These are phyloP conservation scores for Zymoseptoria brevis DNA, from an alignment of 2,329 filamentous ascomycete genomes.

Conservation along the genomic window DNA sequence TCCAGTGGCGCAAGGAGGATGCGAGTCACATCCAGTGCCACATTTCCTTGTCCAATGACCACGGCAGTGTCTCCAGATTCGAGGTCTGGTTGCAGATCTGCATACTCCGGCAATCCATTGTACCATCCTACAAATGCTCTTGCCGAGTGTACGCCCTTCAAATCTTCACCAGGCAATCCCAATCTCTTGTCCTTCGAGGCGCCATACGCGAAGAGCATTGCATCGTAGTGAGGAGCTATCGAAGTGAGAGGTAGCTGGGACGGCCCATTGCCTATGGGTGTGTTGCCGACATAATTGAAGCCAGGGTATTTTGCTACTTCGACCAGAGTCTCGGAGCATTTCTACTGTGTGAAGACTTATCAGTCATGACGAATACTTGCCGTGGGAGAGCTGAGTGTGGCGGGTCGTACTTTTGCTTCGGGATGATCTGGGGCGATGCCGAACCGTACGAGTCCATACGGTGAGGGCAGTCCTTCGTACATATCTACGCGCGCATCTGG, in stretches of 20 bases:
- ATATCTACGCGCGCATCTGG: slow-evolving; percentile 73
- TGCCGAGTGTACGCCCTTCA: slow-evolving; percentile 75
- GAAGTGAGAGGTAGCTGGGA: slow-evolving; percentile 53
- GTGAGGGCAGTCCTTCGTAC: slow-evolving; percentile 90
- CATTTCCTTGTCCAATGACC: slow-evolving; percentile 90
- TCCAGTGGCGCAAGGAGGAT: slow-evolving; percentile 74
- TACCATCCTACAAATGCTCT: slow-evolving; percentile 97
- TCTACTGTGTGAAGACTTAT: slow-evolving; percentile 46
- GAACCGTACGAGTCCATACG: slow-evolving; percentile 85
- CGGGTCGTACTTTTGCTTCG: slow-evolving; percentile 73
- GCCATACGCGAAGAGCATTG: slow-evolving; percentile 86
- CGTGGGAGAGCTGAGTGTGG: neutral
- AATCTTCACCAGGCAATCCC: slow-evolving; percentile 69
- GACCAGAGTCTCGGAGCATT: slow-evolving; percentile 88
- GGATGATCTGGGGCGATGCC: slow-evolving; percentile 98
- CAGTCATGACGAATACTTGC: slow-evolving; percentile 10
- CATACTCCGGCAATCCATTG: slow-evolving; percentile 82
- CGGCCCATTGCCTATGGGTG: slow-evolving; percentile 59
- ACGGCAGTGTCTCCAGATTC: slow-evolving; percentile 71
- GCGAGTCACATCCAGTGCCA: slow-evolving; percentile 85
- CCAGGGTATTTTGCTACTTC: slow-evolving; percentile 74
- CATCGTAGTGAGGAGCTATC: slow-evolving; percentile 79
- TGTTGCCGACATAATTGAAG: slow-evolving; percentile 88
- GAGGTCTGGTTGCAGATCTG: slow-evolving; percentile 64
- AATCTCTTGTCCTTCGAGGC: slow-evolving; percentile 75